These are phyloP conservation scores for Flaveria linearis DNA, from an alignment of 129 eudicot species.

Conservation along the genomic window DNA sequence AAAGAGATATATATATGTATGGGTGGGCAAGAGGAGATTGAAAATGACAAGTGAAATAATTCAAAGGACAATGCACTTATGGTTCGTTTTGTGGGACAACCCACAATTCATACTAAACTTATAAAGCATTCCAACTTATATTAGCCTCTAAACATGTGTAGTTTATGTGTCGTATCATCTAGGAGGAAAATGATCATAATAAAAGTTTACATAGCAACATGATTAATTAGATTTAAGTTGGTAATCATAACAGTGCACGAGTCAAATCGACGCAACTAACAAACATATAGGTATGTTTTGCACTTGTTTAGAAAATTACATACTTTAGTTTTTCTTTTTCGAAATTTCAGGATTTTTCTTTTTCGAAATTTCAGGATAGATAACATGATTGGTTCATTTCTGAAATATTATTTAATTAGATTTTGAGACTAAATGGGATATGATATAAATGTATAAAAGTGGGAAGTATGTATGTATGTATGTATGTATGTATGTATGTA, in stretches of 20 bases:
- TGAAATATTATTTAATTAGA: no score
- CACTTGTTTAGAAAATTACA: no score
- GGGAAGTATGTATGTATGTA: not conserved
- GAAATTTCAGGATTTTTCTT: no score
- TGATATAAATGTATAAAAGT: no score
- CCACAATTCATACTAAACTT: conserved; percentile 1
- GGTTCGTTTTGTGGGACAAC: conserved; percentile 35
- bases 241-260: not conserved
- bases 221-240: not conserved
- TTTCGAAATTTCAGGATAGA: no score
- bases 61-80: conserved; percentile 28
- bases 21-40: conserved; percentile 36
- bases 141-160: not conserved
- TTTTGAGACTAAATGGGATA: no score
- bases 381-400: no score
- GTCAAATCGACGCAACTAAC: no score
- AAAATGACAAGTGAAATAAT: conserved; percentile 40
- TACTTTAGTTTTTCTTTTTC: no score
- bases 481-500: not conserved
- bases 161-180: not conserved
- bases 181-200: not conserved
- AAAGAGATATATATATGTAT: conserved; percentile 17
- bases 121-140: not conserved
- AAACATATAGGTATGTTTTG: no score
- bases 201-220: not conserved